phyloP scores from a whole-genome alignment of 2,329 filamentous ascomycete genomes.

The Tolypocladium tropicale region DNA sequence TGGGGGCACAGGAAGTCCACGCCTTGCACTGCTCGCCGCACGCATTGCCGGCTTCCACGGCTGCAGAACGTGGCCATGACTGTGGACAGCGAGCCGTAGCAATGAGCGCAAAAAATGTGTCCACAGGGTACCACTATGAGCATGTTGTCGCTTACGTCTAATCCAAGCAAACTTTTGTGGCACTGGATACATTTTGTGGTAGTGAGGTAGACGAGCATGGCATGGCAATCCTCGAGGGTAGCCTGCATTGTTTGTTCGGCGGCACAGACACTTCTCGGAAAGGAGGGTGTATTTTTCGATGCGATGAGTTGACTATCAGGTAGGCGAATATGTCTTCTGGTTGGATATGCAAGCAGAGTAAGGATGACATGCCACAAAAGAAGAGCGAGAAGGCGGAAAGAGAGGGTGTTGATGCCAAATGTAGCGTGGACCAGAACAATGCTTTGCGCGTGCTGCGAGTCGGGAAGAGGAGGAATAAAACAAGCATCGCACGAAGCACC shows the following conservation, averaged over 20 bases:
- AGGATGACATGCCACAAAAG: neutral
- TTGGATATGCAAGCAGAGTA: neutral
- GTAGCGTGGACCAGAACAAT: neutral
- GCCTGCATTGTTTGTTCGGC: neutral
- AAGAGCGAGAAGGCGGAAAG: neutral
- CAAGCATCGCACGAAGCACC: neutral
- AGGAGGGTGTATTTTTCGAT: neutral
- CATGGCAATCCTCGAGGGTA: neutral
- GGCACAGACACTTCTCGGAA: neutral
- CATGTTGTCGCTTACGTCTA: too few relatives aligned
- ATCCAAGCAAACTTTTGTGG: too few relatives aligned
- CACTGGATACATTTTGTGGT: too few relatives aligned
- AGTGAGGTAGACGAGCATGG: neutral
- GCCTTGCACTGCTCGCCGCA: too few relatives aligned
- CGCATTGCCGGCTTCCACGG: neutral
- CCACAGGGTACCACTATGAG: neutral
- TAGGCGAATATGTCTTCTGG: neutral
- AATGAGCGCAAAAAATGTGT: neutral
- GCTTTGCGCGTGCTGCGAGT: neutral
- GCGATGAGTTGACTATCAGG: neutral
- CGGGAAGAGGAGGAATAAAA: neutral
- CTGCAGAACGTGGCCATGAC: neutral
- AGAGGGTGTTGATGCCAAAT: neutral
- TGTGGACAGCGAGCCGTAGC: neutral
- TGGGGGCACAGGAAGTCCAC: too few relatives aligned